Evolutionary conservation across 2,329 filamentous ascomycete genomes (phyloP), one percentile per base, ranked within the genome.

Genomic region (Esteya vermicola): DNA sequence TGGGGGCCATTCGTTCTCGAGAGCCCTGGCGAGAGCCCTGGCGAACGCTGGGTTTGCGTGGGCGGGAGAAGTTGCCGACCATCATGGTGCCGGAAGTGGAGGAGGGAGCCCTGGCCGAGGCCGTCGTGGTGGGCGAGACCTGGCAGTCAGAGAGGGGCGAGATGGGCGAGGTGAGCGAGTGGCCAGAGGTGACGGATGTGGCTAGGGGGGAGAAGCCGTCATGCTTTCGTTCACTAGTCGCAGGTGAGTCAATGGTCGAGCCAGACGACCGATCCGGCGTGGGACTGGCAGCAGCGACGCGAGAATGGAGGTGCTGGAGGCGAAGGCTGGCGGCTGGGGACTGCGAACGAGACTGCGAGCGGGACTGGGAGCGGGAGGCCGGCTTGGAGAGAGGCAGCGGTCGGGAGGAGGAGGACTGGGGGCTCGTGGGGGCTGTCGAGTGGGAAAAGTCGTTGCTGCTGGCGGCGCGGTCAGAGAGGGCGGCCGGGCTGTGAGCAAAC

Each of bases 51-150:
- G 62, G 57, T 45, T 71, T 72, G 42, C 72, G 62, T 32, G 72
- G 72, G 30, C 72, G 63, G n/a, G 72, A 76, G 52, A 76, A 76
- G 54, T 76, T 76, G 49, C 67, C 66, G 34, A 72, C 59, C 34
- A 54, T 51, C 47, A 58, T 56, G 39, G 51, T 53, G 36, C 61
- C 57, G 21, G 39, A 25, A 12, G 39, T 14, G 12, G n/a, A 14
- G 6, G 33, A 36, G 3, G 33, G 10, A 7, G 33, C n/a, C 9
- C 13, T 20, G 26, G 33, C 16, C 8, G 33, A 32, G 52, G 27
- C n/a, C n/a, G n/a, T n/a, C n/a, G n/a, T n/a, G n/a, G n/a, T n/a
- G n/a, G n/a, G n/a, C n/a, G n/a, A n/a, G n/a, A n/a, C n/a, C n/a
- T n/a, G 28, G 38, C 41, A 28, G 3, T 41, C 38, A 16, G 38